These are phyloP conservation scores for Hymenoscyphus salicellus DNA, from an alignment of 2,329 filamentous ascomycete genomes.

Conservation along the genomic window DNA sequence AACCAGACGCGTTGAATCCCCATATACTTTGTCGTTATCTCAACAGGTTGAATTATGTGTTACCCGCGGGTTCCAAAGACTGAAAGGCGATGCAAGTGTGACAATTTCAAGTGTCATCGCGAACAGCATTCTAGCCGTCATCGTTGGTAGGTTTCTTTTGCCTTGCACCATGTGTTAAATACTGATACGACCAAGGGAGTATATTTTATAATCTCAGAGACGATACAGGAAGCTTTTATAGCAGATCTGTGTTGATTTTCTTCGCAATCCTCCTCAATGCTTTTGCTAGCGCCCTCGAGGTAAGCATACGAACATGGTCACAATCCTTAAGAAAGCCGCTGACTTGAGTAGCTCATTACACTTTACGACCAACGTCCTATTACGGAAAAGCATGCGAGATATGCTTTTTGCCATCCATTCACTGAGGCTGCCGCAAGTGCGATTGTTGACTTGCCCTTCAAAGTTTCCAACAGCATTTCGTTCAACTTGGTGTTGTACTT, in stretches of 20 bases:
- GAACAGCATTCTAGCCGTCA: conserved; percentile 52
- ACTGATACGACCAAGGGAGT: conserved; percentile 38
- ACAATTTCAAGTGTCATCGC: conserved; percentile 18
- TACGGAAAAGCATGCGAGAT: conserved; percentile 74
- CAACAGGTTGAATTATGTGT: conserved; percentile 78
- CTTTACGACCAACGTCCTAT: conserved; percentile 47
- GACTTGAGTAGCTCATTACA: conserved; percentile 55
- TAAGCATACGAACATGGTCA: not conserved
- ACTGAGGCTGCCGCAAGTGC: conserved; percentile 84
- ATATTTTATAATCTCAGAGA: conserved; percentile 61
- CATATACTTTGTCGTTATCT: conserved; percentile 72
- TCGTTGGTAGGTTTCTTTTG: conserved; percentile 42
- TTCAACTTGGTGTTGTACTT: conserved; percentile 86
- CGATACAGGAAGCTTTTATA: conserved; percentile 56
- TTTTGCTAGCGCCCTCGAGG: conserved; percentile 47
- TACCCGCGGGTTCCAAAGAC: conserved; percentile 70
- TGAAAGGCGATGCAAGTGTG: conserved; percentile 49
- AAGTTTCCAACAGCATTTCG: conserved; percentile 65
- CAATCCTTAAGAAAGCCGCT: not conserved
- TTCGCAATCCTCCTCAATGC: conserved; percentile 65
- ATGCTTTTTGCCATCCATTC: conserved; percentile 87
- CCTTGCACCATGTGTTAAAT: not conserved
- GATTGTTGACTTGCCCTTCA: conserved; percentile 81
- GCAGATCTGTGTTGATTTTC: conserved; percentile 61
- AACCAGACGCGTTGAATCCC: conserved; percentile 43